A percentile compares a stretch with the other conserved stretches of the same genome.
Evolutionary conservation across 2,329 filamentous ascomycete species (phyloP).

Genomic region (Onygenales sp.): DNA sequence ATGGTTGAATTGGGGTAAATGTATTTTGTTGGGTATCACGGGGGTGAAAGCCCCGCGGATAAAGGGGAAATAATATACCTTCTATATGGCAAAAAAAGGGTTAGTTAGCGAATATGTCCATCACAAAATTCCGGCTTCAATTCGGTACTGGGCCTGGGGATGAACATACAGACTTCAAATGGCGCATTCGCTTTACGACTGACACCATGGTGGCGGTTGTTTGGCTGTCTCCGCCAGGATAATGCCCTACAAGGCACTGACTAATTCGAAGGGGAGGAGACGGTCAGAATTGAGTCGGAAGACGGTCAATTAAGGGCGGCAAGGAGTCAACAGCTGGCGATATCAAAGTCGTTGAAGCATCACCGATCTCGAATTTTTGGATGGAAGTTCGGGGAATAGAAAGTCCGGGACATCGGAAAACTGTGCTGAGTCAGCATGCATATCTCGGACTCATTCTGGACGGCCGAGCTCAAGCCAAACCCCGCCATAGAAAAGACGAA

Average conservation of each 20-base stretch:
- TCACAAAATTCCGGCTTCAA: slow-evolving; percentile 4
- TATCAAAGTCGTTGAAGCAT: background rate
- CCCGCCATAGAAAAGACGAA: background rate
- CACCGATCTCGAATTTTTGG: background rate
- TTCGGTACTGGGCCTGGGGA: slow-evolving; percentile 2
- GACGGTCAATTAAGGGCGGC: background rate
- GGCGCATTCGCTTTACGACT: slow-evolving; percentile 57
- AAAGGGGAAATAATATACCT: slow-evolving; percentile 16
- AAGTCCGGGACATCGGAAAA: background rate
- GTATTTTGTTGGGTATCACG: background rate
- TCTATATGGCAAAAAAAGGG: slow-evolving; percentile 15
- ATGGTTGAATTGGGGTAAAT: slow-evolving; percentile 3
- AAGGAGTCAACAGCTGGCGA: background rate
- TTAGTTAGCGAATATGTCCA: background rate
- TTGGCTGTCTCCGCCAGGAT: slow-evolving; percentile 7
- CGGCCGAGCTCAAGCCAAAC: background rate
- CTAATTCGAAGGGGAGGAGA: background rate
- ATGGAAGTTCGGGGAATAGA: background rate
- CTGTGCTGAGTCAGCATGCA: background rate
- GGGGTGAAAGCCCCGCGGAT: background rate
- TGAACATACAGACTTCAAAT: slow-evolving; percentile 58
- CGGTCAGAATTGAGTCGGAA: background rate
- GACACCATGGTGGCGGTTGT: slow-evolving; percentile 34
- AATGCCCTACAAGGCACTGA: slow-evolving; percentile 8
- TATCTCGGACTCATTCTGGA: too few species aligned